Conservation (phyloP, 2,329 filamentous ascomycete species). For the Xylariales sp. region DNA sequence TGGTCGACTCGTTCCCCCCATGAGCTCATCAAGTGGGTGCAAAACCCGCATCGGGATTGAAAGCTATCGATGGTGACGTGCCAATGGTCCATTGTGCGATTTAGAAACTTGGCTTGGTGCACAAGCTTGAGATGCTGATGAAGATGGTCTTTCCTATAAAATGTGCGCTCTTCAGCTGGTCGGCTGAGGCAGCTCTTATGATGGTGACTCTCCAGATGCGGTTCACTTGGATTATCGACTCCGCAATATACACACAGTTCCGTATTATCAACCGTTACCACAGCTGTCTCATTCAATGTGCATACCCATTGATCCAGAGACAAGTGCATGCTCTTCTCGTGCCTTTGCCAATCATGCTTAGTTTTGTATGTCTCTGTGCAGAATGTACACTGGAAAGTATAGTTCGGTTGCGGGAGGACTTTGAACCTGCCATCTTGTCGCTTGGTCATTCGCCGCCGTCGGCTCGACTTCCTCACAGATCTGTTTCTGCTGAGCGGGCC, state of each 20-base stretch:
- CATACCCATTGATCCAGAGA: constrained; percentile 65
- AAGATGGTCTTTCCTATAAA: constrained; percentile 63
- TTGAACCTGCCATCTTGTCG: constrained; percentile 30
- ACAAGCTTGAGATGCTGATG: constrained; percentile 61
- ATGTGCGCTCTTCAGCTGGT: constrained; percentile 54
- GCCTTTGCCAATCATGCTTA: constrained; percentile 66
- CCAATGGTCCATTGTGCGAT: constrained; percentile 63
- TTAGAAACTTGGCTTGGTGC: constrained; percentile 56
- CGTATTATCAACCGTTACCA: too few relatives aligned
- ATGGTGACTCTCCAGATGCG: constrained; percentile 56
- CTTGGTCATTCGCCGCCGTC: constrained; percentile 45
- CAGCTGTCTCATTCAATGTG: constrained; percentile 55
- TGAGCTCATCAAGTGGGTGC: constrained; percentile 55
- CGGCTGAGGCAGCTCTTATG: constrained; percentile 64
- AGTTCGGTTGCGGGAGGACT: constrained; percentile 40
- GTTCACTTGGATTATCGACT: constrained; percentile 46
- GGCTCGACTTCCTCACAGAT: constrained; percentile 35
- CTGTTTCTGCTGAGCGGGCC: constrained; percentile 41
- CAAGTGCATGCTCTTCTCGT: constrained; percentile 63
- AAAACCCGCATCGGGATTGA: constrained; percentile 62
- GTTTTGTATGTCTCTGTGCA: constrained; percentile 65
- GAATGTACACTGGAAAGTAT: constrained; percentile 64
- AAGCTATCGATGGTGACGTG: constrained; percentile 58
- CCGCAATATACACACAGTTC: constrained; percentile 63
- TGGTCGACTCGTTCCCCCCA: constrained; percentile 61